Base-by-base conservation (phyloP, 371 early-diverging fungal genomes). In the Mortierella sp. region DNA sequence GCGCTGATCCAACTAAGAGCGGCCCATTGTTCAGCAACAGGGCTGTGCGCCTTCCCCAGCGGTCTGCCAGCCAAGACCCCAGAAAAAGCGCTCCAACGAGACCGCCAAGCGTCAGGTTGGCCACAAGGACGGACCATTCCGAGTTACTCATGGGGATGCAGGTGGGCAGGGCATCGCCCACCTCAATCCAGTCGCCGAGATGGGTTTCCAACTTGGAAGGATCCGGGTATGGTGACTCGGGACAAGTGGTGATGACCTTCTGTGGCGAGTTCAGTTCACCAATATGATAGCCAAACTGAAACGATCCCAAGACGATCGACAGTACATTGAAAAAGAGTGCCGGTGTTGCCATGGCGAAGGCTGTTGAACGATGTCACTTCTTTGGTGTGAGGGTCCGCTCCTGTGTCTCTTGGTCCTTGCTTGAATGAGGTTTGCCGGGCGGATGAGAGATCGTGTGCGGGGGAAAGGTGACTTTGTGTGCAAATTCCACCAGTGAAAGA, bases 61-160 rank as follows among this genome's bases (percentile, higher is more conserved):
- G 71, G 66, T 92, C 87, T n/a, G 88, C 86, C 29, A 91, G 81
- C 55, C 81, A 71, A 4, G 93, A 90, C 1, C 91, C 92, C 4
- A 83, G 53, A 54, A 76, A 69, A n/a, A 96, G 79, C 2, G 93
- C 92, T 16, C 96, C 97, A 0, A 92, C 2, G 22, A 96, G 79
- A 0, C 96, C 98, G 49, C 96, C 96, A 3, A 91, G 80, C 1
- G 86, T 86, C 61, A 94, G 81, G 43, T 91, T 83, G 14, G 93
- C 85, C 1, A 91, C 92, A 0, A 91, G 86, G 9, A 93, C 67
- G 3, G 88, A 86, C 72, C 85, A 95, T 65, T 86, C 78, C 10
- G 82, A 78, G 79, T 92, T 91, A 28, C 86, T 76, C 96, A 96
- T 94, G 12, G 90, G 90, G 53, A 97, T 87, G 71, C 96, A 96